Conservation (phyloP, 768 basidiomycete species). For the Pholiota molesta region DNA sequence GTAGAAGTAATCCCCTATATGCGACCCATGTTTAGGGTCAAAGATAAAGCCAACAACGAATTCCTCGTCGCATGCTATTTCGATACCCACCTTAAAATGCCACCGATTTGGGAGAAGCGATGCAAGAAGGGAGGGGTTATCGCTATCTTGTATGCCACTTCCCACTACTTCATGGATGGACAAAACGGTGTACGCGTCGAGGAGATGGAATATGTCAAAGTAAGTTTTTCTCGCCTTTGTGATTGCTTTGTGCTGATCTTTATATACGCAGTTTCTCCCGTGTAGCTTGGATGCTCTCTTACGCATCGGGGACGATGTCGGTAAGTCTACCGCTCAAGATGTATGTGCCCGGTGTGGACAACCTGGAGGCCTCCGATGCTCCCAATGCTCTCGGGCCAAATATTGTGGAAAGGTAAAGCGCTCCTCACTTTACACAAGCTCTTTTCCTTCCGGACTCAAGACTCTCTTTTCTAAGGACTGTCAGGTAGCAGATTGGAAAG, state of each 20-base stretch:
- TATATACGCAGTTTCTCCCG: slow-evolving; percentile 21
- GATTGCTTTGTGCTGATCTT: not conserved
- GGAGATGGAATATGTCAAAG: slow-evolving; percentile 27
- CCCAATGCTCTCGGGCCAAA: slow-evolving; percentile 13
- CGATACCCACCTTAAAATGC: slow-evolving; percentile 16
- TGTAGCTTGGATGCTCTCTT: slow-evolving; percentile 23
- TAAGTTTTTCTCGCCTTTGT: slow-evolving; percentile 10
- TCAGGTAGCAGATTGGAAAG: slow-evolving; percentile 25
- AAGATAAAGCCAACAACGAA: slow-evolving; percentile 25
- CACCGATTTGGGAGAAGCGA: slow-evolving; percentile 9
- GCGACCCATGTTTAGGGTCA: slow-evolving; percentile 25
- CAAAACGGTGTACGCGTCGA: slow-evolving; percentile 30
- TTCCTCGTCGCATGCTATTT: slow-evolving; percentile 28
- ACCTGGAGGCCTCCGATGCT: slow-evolving; percentile 15
- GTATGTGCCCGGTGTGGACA: slow-evolving; percentile 20
- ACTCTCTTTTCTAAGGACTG: slow-evolving; percentile 22
- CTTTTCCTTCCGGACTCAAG: not conserved
- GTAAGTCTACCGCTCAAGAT: not conserved
- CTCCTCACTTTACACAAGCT: not conserved
- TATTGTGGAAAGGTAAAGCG: slow-evolving; percentile 30
- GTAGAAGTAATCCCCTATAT: slow-evolving; percentile 15
- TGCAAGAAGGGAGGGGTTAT: slow-evolving; percentile 25
- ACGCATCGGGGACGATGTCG: slow-evolving; percentile 19
- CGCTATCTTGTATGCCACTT: slow-evolving; percentile 31
- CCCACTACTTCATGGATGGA: slow-evolving; percentile 30